These are phyloP conservation scores for Chalaropsis thielavioides DNA, from an alignment of 2,329 filamentous ascomycete species.

Conservation along the genomic window DNA sequence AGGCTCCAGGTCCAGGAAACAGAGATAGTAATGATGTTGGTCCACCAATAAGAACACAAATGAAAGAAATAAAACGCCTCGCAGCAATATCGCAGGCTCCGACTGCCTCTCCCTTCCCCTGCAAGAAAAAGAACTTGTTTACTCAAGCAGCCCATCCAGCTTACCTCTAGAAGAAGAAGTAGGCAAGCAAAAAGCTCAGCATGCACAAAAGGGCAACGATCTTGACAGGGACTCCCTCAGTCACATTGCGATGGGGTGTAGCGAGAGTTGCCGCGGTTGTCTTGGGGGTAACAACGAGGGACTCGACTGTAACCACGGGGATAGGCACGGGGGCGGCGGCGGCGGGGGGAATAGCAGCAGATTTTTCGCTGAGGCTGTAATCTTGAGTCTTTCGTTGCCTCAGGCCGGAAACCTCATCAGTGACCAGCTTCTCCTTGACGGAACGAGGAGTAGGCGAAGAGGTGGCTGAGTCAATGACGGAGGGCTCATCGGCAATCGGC, in stretches of 20 bases:
- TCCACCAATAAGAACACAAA: constrained; percentile 1
- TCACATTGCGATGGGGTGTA: constrained; percentile 13
- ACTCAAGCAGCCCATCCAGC: constrained; percentile 11
- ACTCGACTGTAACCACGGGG: not conserved
- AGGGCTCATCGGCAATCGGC: constrained; percentile 19
- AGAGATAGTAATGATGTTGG: constrained; percentile 5
- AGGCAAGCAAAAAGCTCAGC: constrained; percentile 82
- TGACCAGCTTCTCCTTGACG: not conserved
- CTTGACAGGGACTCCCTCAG: constrained; percentile 72
- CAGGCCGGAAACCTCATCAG: constrained; percentile 10
- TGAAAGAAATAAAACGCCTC: not conserved
- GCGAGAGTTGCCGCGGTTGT: constrained; percentile 2
- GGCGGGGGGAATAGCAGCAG: not conserved
- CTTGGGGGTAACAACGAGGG: not conserved
- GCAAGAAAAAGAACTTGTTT: not conserved
- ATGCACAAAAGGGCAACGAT: constrained; percentile 73
- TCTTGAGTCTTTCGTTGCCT: constrained; percentile 14
- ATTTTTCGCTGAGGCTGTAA: constrained; percentile 5
- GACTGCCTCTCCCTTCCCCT: not conserved
- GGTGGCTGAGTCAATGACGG: constrained; percentile 35
- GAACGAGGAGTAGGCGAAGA: constrained; percentile 9
- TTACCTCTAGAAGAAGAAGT: constrained; percentile 70
- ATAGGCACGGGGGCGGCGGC: not conserved
- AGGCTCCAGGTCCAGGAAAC: not conserved
- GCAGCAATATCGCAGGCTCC: not conserved